Base-by-base conservation (phyloP, 2,329 filamentous ascomycete genomes). In the Tolypocladium cylindrosporum region DNA sequence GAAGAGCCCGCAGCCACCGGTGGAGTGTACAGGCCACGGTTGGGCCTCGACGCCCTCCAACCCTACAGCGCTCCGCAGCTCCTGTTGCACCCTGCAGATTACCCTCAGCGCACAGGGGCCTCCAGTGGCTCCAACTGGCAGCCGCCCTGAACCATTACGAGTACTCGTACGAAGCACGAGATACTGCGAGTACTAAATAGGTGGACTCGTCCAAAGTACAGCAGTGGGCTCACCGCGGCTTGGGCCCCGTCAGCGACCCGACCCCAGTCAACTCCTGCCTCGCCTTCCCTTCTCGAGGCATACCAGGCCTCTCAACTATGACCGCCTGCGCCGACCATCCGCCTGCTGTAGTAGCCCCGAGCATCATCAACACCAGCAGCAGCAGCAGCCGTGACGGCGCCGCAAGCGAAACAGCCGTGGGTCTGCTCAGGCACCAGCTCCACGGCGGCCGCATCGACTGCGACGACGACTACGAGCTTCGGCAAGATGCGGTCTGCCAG, bases 401-500 rank as follows among this genome's bases (percentile, higher is more conserved):
- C 10, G 31, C 19, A 4, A 37, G 19, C 31, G n/a, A 36, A 10
- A 10, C 34, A 39, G 41, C 31, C 11, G 11, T 39, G 39, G 40
- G 36, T 54, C 54, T 45, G 39, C 55, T 37, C 27, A 56, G 19
- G 24, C 51, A 57, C 21, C 10, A 24, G 34, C 45, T 48, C 45
- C 52, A 19, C 24, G 34, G 6, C 36, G 39, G 24, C 40, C 53
- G 53, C 27, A 43, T n/a, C 45, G 36, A 21, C 43, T 19, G n/a
- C 39, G 42, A 45, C 57, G 41, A 21, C 21, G 27, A 27, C 53
- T 51, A 39, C 14, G 13, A 56, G 13, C 51, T 36, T 34, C 34
- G 43, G 45, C 58, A 53, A 45, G 43, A 60, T 55, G 56, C 63
- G 51, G 60, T 61, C 58, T 60, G 59, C 65, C 60, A 61, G 60